Evolutionary conservation across 2,329 filamentous ascomycete species (phyloP).

Genomic region (Apiospora malaysiana): DNA sequence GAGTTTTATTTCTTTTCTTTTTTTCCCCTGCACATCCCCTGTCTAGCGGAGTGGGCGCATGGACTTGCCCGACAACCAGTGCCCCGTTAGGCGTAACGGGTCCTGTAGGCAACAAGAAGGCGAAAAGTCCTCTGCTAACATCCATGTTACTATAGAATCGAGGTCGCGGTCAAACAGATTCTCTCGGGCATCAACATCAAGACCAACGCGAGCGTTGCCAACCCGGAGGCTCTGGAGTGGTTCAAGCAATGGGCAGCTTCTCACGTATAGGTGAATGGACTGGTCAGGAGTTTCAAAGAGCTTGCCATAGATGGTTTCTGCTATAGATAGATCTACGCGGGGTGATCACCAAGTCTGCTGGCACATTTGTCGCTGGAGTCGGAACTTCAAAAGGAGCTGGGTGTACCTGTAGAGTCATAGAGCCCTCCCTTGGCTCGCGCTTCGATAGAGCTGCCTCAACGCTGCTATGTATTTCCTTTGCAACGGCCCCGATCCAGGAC

Average conservation of each 20-base stretch:
- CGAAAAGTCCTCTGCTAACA: slow-evolving; percentile 10
- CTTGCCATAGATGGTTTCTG: neutral
- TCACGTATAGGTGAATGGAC: slow-evolving; percentile 40
- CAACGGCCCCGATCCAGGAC: neutral
- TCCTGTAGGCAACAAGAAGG: neutral
- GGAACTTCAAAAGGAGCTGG: neutral
- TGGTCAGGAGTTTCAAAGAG: neutral
- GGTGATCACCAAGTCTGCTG: neutral
- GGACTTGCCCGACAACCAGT: neutral
- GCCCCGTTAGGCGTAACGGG: neutral
- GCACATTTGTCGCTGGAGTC: neutral
- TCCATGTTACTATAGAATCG: slow-evolving; percentile 64
- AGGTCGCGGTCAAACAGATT: slow-evolving; percentile 96
- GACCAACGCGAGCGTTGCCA: slow-evolving; percentile 92
- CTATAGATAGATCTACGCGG: neutral
- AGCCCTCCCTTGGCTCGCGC: neutral
- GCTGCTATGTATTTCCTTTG: neutral
- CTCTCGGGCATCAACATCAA: slow-evolving; percentile 85
- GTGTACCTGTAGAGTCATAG: neutral
- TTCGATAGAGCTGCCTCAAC: neutral
- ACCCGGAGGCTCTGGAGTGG: slow-evolving; percentile 86
- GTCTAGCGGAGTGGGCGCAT: neutral
- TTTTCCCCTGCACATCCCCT: slow-evolving; percentile 18
- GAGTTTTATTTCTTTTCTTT: slow-evolving; percentile 43
- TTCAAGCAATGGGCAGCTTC: slow-evolving; percentile 77